Base-by-base conservation (phyloP, 108 stramenopile genomes). In the Fragilaria crotonensis region DNA sequence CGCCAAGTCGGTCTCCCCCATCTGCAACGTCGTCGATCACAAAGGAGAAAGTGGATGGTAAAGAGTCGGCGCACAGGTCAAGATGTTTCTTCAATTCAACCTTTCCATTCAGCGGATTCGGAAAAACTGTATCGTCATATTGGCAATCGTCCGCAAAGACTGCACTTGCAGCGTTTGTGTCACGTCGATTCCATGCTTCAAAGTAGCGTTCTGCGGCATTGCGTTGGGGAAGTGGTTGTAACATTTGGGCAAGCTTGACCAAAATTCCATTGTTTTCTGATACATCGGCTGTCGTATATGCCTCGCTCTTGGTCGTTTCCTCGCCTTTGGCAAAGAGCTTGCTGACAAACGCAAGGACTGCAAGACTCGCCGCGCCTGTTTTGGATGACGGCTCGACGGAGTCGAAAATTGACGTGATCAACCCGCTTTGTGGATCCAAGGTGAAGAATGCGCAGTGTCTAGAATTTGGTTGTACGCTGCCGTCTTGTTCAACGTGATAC, bases 101-200 rank as follows among this genome's bases (percentile, higher is more conserved):
- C 19, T 70, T 71, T 0, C 83, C 85, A 11, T 1, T 3, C 59
- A 93, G 83, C 22, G 78, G 72, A 25, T 55, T 44, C 25, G 72
- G 72, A 55, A 73, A 73, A 2, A 63, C 68, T 25, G 77, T 70
- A 60, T 76, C 73, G 57, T 86, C 78, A 62, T 89, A 93, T 46
- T 81, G 70, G 31, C 70, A 71, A 56, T 83, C 77, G 4, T 80
- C 52, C 2, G 71, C 50, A 64, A 89, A 93, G 3, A 70, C 36
- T 30, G 71, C 51, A 11, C 66, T 54, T 14, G 87, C 90, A 20
- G 19, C 41, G n/a, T 54, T 58, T 75, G 88, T 86, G 63, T 87
- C 82, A 19, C 87, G 80, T 20, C 66, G 45, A 56, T 87, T 93
- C 90, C 90, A 93, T 49, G 81, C 79, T 46, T 46, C 45, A 46